Evolutionary conservation across 2,329 filamentous ascomycete genomes (phyloP).

Genomic region (Phialemoniopsis sp.): DNA sequence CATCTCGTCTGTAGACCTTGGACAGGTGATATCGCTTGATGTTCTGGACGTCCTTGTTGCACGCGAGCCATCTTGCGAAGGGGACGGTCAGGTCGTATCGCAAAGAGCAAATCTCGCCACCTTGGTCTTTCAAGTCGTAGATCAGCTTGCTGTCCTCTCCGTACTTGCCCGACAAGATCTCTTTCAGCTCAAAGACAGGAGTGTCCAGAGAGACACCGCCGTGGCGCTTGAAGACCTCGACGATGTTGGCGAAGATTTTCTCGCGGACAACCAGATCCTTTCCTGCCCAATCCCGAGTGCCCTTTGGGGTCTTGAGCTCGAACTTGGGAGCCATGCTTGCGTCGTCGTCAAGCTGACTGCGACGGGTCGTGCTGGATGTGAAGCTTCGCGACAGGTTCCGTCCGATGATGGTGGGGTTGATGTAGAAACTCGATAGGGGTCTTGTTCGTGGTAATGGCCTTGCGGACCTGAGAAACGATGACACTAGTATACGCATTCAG

Average conservation of each 20-base stretch:
- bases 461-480: too few species aligned
- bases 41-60: slow-evolving; percentile 76
- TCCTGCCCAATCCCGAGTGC: slow-evolving; percentile 68
- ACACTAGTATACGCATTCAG: too few species aligned
- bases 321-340: slow-evolving; percentile 6
- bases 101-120: slow-evolving; percentile 75
- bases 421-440: too few species aligned
- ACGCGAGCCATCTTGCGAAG: slow-evolving; percentile 88
- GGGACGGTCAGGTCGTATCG: slow-evolving; percentile 63
- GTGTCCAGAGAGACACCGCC: slow-evolving; percentile 69
- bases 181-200: slow-evolving; percentile 71
- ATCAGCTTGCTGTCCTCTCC: slow-evolving; percentile 68
- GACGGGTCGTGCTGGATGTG: too few species aligned
- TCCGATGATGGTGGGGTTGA: too few species aligned
- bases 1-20: slow-evolving; percentile 65
- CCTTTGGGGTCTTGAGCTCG: slow-evolving; percentile 72
- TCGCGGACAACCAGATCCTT: slow-evolving; percentile 65
- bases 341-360: too few species aligned
- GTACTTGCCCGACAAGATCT: slow-evolving; percentile 58
- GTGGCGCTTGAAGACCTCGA: slow-evolving; percentile 43
- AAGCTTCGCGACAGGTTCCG: too few species aligned
- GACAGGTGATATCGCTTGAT: slow-evolving; percentile 96
- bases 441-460: too few species aligned
- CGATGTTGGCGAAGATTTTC: slow-evolving; percentile 47
- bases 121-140: slow-evolving; percentile 80